These are phyloP conservation scores for Xylariales sp. DNA, from an alignment of 2,329 filamentous ascomycete species.

Conservation along the genomic window DNA sequence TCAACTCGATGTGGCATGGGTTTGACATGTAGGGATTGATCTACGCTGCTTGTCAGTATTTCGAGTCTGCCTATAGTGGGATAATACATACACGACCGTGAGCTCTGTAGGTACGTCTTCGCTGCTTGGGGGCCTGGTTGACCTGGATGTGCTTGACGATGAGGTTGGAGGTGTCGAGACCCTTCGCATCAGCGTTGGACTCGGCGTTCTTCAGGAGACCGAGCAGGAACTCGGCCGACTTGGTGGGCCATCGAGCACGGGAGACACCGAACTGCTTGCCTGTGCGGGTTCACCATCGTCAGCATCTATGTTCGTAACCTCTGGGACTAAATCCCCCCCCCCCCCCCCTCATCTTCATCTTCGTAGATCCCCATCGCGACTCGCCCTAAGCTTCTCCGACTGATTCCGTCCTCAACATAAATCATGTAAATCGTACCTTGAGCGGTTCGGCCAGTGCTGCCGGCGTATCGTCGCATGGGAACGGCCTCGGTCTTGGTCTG, in stretches of 20 bases:
- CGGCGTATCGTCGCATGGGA: constrained; percentile 96
- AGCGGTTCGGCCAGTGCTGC: constrained; percentile 89
- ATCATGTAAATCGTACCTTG: constrained; percentile 81
- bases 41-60: constrained; percentile 43
- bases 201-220: constrained; percentile 96
- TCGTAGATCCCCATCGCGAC: no score
- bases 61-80: neutral
- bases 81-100: constrained; percentile 89
- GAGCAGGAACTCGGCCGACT: constrained; percentile 97
- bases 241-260: constrained; percentile 97
- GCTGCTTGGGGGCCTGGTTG: constrained; percentile 99
- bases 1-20: constrained; percentile 99
- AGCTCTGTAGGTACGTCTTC: constrained; percentile 98
- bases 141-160: constrained; percentile 99
- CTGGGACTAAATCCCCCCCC: neutral
- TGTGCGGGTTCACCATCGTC: constrained; percentile 33
- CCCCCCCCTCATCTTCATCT: neutral
- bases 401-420: no score
- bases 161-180: constrained; percentile 94
- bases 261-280: constrained; percentile 99
- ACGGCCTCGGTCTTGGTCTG: constrained; percentile 95
- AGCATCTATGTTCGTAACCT: constrained; percentile 13
- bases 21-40: constrained; percentile 99
- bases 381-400: no score
- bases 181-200: constrained; percentile 95